Evolutionary conservation across 306 rosid species (phyloP).

Genomic region (Mimosa bimucronata): DNA sequence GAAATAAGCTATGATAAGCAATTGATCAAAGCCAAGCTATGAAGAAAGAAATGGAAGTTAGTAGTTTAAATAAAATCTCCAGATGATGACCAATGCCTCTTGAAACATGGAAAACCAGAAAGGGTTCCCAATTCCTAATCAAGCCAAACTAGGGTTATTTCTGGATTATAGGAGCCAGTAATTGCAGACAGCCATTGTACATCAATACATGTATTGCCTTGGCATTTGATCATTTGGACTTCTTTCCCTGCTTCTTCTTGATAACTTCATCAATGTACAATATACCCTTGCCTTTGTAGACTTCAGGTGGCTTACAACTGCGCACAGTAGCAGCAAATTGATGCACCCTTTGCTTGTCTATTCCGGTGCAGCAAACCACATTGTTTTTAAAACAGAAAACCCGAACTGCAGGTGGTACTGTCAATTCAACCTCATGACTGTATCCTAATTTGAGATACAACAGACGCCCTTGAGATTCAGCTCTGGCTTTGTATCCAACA

Average conservation of each 20-base stretch:
- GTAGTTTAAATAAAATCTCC: background rate
- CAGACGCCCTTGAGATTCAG: constrained; percentile 69
- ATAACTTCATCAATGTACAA: constrained; percentile 81
- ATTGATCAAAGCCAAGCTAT: background rate
- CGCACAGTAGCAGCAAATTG: constrained; percentile 86
- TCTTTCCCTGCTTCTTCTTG: constrained; percentile 86
- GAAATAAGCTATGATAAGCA: background rate
- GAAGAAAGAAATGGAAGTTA: background rate
- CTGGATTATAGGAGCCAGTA: background rate
- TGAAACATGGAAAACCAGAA: background rate
- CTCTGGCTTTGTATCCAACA: constrained; percentile 75
- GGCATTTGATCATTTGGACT: constrained; percentile 60
- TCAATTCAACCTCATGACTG: constrained; percentile 86
- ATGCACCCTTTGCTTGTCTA: constrained; percentile 76
- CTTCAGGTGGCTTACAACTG: constrained; percentile 85
- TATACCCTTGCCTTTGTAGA: constrained; percentile 94
- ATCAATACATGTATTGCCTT: background rate
- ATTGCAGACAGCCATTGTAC: background rate
- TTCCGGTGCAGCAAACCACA: constrained; percentile 87
- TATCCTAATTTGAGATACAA: constrained; percentile 83
- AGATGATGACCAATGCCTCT: background rate
- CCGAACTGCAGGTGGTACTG: constrained; percentile 74
- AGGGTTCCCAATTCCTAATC: constrained; percentile 5
- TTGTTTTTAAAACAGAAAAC: constrained; percentile 93
- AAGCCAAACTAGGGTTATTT: constrained; percentile 4